Evolutionary conservation across 805 yeast genomes (phyloP), one percentile per base, ranked within the genome.

Genomic region (Cyberlindnera subsufficiens): DNA sequence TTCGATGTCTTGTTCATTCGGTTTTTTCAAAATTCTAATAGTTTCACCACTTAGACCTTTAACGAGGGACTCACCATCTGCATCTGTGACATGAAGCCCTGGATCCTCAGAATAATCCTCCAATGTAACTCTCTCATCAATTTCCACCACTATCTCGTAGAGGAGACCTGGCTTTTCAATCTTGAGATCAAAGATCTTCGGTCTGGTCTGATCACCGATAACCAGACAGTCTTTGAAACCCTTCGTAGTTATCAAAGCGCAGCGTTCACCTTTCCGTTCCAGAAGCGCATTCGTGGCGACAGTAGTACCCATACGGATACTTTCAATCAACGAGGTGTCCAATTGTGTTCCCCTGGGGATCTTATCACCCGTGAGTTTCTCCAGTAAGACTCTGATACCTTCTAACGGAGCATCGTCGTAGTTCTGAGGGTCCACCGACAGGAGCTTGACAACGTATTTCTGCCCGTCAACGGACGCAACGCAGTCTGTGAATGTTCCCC

Each of bases 241-340:
- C 54, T 80, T 83, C 14, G 97, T 86, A 3, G 95, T 88, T 5
- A 90, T 63, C 45, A 91, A 71, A 2, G 93, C 95, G 53, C 95
- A 90, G 29, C 79, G 68, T 44, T 89, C 95, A 40, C 98, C 99
- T 58, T 89, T 89, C 49, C 98, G 74, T 58, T 91, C 98, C 46
- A 91, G 70, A 30, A 93, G 72, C 1, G 98, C 96, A 65, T 91
- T 91, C 7, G 98, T 91, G 2, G 99, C 98, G 10, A 89, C 93
- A 0, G 97, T 90, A 4, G 97, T 89, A 3, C 97, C 97, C 85
- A 90, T 82, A 43, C 96, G 70, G 38, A 89, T 78, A 35, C 81
- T 75, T 42, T 77, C 79, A 32, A 88, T 84, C 3, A 65, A 63
- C 3, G 79, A 71, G 1, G 86, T 72, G 45, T 82, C 87, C 45